Conservation (phyloP, 2,329 filamentous ascomycete species). For the Fusarium stilboides region DNA sequence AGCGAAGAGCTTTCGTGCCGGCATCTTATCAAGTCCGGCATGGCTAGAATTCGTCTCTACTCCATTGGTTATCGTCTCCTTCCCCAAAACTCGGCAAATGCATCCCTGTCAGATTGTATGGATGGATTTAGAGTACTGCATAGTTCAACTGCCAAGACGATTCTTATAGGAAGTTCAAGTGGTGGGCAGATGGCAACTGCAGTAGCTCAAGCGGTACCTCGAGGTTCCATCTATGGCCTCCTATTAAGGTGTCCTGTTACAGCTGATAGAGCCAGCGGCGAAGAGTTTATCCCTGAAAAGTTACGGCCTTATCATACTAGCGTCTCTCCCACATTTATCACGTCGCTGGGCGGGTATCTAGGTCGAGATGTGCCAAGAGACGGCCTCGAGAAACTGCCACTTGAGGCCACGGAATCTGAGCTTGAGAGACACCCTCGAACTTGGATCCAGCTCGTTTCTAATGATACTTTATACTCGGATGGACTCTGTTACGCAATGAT, state of each 20-base stretch:
- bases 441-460: conserved; percentile 66
- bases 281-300: conserved; percentile 55
- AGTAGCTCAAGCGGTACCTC: conserved; percentile 55
- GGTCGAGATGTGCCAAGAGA: conserved; percentile 56
- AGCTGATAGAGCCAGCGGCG: conserved; percentile 59
- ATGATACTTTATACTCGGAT: conserved; percentile 67
- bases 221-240: conserved; percentile 56
- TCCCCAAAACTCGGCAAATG: conserved; percentile 57
- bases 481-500: conserved; percentile 65
- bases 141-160: conserved; percentile 37
- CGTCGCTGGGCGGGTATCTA: conserved; percentile 54
- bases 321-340: conserved; percentile 57
- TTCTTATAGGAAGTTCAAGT: conserved; percentile 63
- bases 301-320: conserved; percentile 59
- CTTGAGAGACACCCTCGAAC: conserved; percentile 57
- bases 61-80: conserved; percentile 64
- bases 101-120: conserved; percentile 60
- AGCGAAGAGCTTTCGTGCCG: conserved; percentile 66
- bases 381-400: conserved; percentile 58
- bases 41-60: conserved; percentile 55
- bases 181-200: conserved; percentile 65
- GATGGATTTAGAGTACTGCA: conserved; percentile 53
- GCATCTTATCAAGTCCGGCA: conserved; percentile 55
- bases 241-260: conserved; percentile 66
- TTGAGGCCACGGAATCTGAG: conserved; percentile 55